Conservation (phyloP, 768 basidiomycete genomes). For the Podaxis carcinomalis region DNA sequence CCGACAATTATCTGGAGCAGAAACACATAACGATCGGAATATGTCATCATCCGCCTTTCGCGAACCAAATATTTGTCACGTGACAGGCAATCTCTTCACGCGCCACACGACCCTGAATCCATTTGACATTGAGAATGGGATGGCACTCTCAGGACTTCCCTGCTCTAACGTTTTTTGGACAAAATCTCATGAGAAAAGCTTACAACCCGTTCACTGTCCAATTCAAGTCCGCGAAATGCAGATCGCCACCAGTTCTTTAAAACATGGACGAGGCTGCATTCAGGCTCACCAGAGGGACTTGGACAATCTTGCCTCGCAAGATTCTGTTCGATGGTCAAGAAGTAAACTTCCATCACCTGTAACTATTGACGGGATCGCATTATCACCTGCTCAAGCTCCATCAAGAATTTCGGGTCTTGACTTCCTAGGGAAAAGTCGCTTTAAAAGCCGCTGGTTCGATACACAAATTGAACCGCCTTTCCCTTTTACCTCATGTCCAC, state of each 20-base stretch:
- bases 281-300: too few relatives aligned
- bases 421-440: not conserved
- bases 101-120: too few relatives aligned
- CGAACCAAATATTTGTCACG: conserved; percentile 1
- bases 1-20: conserved; percentile 12
- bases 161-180: not conserved
- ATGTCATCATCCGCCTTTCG: conserved; percentile 17
- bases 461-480: conserved; percentile 5
- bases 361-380: not conserved
- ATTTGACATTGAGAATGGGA: too few relatives aligned
- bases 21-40: conserved; percentile 13
- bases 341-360: not conserved
- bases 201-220: not conserved
- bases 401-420: not conserved
- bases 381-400: not conserved
- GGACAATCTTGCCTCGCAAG: too few relatives aligned
- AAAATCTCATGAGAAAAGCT: not conserved
- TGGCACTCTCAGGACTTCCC: not conserved
- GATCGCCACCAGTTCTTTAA: not conserved
- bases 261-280: too few relatives aligned
- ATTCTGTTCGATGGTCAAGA: too few relatives aligned
- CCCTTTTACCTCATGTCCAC: conserved; percentile 5
- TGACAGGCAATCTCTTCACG: not conserved
- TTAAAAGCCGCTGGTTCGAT: not conserved
- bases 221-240: not conserved